Evolutionary conservation across 2,329 filamentous ascomycete species (phyloP).

Genomic region (Hymenoscyphus fructigenus): DNA sequence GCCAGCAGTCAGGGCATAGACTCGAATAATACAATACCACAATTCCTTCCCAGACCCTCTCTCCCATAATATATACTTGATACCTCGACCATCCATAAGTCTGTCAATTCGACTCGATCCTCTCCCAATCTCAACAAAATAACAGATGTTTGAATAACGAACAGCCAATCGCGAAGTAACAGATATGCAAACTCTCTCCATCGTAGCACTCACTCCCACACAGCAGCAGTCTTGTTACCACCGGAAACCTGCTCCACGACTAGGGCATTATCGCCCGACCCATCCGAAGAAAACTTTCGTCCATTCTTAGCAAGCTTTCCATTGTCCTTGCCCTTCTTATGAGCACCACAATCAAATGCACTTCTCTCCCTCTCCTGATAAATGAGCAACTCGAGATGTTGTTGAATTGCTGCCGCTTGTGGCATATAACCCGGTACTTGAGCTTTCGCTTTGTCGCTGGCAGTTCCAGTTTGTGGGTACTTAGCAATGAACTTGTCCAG

Average conservation of each 20-base stretch:
- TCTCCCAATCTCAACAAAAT: background rate
- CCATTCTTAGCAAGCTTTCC: background rate
- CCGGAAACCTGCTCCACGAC: background rate
- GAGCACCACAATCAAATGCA: slow-evolving; percentile 9
- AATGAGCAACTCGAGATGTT: slow-evolving; percentile 30
- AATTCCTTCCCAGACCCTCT: background rate
- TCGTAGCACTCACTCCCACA: background rate
- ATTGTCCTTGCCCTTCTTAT: background rate
- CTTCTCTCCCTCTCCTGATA: slow-evolving; percentile 29
- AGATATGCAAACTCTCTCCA: background rate
- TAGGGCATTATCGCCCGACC: background rate
- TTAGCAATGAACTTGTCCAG: slow-evolving; percentile 31
- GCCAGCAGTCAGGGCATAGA: background rate
- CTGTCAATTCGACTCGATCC: background rate
- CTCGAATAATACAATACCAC: background rate
- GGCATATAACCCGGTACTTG: slow-evolving; percentile 16
- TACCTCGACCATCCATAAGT: background rate
- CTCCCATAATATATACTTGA: background rate
- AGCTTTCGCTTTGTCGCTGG: slow-evolving; percentile 10
- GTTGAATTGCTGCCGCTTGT: slow-evolving; percentile 29
- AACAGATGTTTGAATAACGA: background rate
- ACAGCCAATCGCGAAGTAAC: background rate
- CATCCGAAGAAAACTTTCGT: background rate
- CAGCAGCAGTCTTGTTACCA: background rate
- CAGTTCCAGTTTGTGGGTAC: slow-evolving; percentile 35